Percentiles rank a stretch among this genome's conserved stretches.
These are phyloP conservation scores for Letharia columbiana DNA, from an alignment of 495 filamentous ascomycete genomes.

Conservation along the genomic window DNA sequence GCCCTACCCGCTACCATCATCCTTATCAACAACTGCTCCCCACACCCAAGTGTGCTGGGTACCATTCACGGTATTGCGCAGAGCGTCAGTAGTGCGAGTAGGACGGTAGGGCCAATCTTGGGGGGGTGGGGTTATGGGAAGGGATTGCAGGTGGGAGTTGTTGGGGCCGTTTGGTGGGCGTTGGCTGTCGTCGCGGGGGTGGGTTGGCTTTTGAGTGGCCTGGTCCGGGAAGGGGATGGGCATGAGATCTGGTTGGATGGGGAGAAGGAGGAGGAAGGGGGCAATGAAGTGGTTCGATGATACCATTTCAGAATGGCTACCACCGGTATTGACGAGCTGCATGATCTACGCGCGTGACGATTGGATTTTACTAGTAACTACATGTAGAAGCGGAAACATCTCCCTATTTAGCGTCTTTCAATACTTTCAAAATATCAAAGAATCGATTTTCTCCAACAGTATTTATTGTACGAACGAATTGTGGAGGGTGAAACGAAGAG, in stretches of 20 bases:
- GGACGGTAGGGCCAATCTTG: slow-evolving; percentile 67
- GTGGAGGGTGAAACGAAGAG: slow-evolving; percentile 56
- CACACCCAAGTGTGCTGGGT: slow-evolving; percentile 70
- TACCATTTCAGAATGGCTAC: background rate
- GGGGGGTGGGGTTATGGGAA: slow-evolving; percentile 64
- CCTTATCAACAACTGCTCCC: slow-evolving; percentile 74
- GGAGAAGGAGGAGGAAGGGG: slow-evolving; percentile 42
- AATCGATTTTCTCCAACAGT: background rate
- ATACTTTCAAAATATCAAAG: background rate
- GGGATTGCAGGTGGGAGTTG: slow-evolving; percentile 57
- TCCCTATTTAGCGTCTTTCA: background rate
- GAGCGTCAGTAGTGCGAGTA: slow-evolving; percentile 58
- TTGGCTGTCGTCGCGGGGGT: slow-evolving; percentile 54
- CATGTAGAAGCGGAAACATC: background rate
- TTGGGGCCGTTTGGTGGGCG: slow-evolving; percentile 74
- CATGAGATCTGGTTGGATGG: slow-evolving; percentile 63
- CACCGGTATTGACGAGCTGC: background rate
- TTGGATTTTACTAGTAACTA: background rate
- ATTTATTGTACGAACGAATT: slow-evolving; percentile 16
- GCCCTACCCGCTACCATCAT: slow-evolving; percentile 70
- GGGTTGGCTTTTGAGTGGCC: slow-evolving; percentile 52
- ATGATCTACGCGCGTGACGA: background rate
- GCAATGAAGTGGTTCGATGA: background rate
- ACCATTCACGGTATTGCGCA: slow-evolving; percentile 78
- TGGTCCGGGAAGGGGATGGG: slow-evolving; percentile 65